A percentile compares a stretch with the other conserved stretches of the same genome.
phyloP scores from a whole-genome alignment of 108 stramenopile genomes.

The Discostella stelligeroides region DNA sequence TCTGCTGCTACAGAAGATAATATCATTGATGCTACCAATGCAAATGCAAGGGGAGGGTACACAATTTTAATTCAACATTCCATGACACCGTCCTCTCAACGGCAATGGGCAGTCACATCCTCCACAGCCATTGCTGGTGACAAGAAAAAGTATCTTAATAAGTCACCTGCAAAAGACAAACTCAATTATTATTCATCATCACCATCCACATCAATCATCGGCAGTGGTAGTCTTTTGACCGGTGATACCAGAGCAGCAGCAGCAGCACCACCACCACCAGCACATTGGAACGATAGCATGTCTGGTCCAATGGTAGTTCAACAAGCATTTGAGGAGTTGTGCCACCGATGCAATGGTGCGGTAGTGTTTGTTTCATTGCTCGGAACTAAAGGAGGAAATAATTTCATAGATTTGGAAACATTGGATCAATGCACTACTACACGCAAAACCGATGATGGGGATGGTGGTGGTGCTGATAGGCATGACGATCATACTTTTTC shows the following conservation, averaged over 20 bases:
- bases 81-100: constrained; percentile 31
- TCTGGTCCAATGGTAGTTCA: constrained; percentile 31
- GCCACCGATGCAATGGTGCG: constrained; percentile 29
- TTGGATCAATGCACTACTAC: not conserved
- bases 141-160: too few species aligned
- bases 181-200: too few species aligned
- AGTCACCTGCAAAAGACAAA: too few species aligned
- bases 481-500: not conserved
- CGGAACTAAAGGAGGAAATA: constrained; percentile 16
- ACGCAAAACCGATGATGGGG: not conserved
- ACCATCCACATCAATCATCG: too few species aligned
- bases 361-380: constrained; percentile 36
- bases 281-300: constrained; percentile 14
- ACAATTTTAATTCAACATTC: constrained; percentile 48
- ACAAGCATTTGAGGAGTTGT: constrained; percentile 30
- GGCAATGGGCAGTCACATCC: constrained; percentile 24
- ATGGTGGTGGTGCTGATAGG: constrained; percentile 5
- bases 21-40: not conserved
- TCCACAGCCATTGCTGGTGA: constrained; percentile 5
- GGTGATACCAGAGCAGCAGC: not conserved
- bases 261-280: too few species aligned
- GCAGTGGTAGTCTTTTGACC: too few species aligned
- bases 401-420: constrained; percentile 17
- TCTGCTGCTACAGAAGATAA: not conserved
- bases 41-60: constrained; percentile 22